Percentiles rank a stretch among this genome's conserved stretches.
Conservation (phyloP, 129 eudicot species). For the Helianthus tuberosus region DNA sequence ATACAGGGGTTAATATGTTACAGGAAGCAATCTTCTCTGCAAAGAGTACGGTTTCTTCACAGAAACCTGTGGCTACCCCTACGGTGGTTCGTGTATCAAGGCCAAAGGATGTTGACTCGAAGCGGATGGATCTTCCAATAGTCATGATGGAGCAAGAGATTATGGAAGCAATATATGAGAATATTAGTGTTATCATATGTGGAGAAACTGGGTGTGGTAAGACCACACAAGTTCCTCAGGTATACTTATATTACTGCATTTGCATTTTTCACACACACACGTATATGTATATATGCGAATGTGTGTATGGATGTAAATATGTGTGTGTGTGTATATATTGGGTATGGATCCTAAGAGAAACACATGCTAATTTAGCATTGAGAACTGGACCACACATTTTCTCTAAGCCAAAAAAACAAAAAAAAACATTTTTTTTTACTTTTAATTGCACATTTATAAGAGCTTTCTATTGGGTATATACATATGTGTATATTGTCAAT, state of each 20-base stretch:
- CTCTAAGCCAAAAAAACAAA: too few relatives aligned
- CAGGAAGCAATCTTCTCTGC: slow-evolving; percentile 41
- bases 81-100: slow-evolving; percentile 74
- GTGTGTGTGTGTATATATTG: too few relatives aligned
- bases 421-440: too few relatives aligned
- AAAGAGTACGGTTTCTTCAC: slow-evolving; percentile 21
- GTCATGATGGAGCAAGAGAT: slow-evolving; percentile 99
- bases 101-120: slow-evolving; percentile 78
- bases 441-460: too few relatives aligned
- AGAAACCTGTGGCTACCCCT: slow-evolving; percentile 38
- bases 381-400: too few relatives aligned
- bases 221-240: slow-evolving; percentile 99
- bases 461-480: too few relatives aligned
- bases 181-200: slow-evolving; percentile 73
- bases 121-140: slow-evolving; percentile 83
- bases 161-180: slow-evolving; percentile 95
- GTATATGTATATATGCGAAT: too few relatives aligned
- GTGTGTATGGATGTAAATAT: too few relatives aligned
- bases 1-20: slow-evolving; percentile 17
- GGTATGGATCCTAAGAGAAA: too few relatives aligned
- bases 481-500: too few relatives aligned
- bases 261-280: too few relatives aligned
- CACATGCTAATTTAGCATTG: too few relatives aligned
- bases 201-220: slow-evolving; percentile 99
- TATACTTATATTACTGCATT: slow-evolving; percentile 7